Conservation (phyloP, 768 basidiomycete genomes). For the Pulveroboletus frians region DNA sequence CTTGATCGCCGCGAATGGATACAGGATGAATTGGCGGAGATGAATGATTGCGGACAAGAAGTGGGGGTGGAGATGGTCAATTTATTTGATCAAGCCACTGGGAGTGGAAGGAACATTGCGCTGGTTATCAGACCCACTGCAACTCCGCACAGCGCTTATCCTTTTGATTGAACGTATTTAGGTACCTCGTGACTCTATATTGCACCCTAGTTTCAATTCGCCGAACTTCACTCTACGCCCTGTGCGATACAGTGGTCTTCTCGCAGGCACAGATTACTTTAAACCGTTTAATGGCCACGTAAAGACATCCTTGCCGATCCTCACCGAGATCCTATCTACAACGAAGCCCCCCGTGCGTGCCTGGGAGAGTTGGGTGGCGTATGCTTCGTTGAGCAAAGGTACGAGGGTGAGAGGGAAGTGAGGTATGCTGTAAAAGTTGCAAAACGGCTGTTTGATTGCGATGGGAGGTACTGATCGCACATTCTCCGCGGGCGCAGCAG, state of each 20-base stretch:
- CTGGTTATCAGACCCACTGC: slow-evolving; percentile 44
- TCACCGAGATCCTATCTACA: slow-evolving; percentile 51
- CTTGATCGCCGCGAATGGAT: slow-evolving; percentile 61
- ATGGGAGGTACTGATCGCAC: background rate
- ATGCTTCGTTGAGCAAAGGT: slow-evolving; percentile 44
- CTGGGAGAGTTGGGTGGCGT: slow-evolving; percentile 37
- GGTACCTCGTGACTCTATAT: slow-evolving; percentile 5
- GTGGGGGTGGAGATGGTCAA: slow-evolving; percentile 49
- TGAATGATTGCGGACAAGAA: slow-evolving; percentile 13
- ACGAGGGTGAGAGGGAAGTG: slow-evolving; percentile 48
- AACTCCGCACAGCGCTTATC: slow-evolving; percentile 2
- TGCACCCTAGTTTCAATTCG: background rate
- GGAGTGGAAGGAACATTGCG: slow-evolving; percentile 69
- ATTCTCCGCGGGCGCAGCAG: slow-evolving; percentile 3
- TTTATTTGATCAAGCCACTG: slow-evolving; percentile 66
- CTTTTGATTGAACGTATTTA: background rate
- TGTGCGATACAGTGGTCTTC: slow-evolving; percentile 3
- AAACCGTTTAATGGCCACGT: slow-evolving; percentile 38
- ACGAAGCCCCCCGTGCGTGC: slow-evolving; percentile 47
- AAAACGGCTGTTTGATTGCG: slow-evolving; percentile 6
- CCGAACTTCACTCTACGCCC: slow-evolving; percentile 4
- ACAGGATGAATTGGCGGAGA: slow-evolving; percentile 33
- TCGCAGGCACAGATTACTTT: slow-evolving; percentile 8
- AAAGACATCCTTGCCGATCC: slow-evolving; percentile 64
- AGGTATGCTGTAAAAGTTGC: slow-evolving; percentile 44